Percentiles rank a stretch among this genome's conserved stretches.
Conservation (phyloP, 306 rosid species). For the Lathyrus aphaca region DNA sequence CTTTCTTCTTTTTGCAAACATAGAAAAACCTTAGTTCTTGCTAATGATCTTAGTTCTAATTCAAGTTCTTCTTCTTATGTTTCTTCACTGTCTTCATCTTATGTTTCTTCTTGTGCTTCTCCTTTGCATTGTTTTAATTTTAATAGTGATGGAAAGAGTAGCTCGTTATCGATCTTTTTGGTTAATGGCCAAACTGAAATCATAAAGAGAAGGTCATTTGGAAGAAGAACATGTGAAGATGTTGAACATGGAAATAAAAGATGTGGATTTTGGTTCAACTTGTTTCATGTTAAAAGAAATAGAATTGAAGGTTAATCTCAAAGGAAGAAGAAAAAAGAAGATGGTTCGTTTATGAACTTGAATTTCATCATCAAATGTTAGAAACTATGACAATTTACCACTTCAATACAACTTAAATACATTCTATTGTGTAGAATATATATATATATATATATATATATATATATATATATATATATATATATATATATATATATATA, state of each 20-base stretch:
- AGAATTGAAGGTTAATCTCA: slow-evolving; percentile 22
- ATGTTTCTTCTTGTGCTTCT: slow-evolving; percentile 54
- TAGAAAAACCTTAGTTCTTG: not conserved
- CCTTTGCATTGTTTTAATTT: slow-evolving; percentile 45
- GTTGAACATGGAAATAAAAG: slow-evolving; percentile 30
- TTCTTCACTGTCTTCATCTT: slow-evolving; percentile 49
- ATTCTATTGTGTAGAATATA: too few species aligned
- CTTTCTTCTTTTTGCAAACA: slow-evolving; percentile 31
- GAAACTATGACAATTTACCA: too few species aligned
- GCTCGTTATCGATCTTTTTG: slow-evolving; percentile 38
- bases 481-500: too few species aligned
- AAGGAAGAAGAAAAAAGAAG: too few species aligned
- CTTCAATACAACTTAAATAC: too few species aligned
- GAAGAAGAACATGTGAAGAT: slow-evolving; percentile 2
- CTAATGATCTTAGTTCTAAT: slow-evolving; percentile 1
- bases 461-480: too few species aligned
- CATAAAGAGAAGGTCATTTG: slow-evolving; percentile 52
- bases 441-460: too few species aligned
- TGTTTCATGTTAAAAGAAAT: slow-evolving; percentile 52
- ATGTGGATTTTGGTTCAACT: slow-evolving; percentile 57
- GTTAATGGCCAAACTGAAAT: slow-evolving; percentile 41
- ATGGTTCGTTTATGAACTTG: too few species aligned
- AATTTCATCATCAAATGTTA: too few species aligned
- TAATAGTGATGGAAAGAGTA: slow-evolving; percentile 22
- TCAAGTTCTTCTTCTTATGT: slow-evolving; percentile 37